Evolutionary conservation across 257 asterid genomes (phyloP).

Genomic region (Petrea volubilis): DNA sequence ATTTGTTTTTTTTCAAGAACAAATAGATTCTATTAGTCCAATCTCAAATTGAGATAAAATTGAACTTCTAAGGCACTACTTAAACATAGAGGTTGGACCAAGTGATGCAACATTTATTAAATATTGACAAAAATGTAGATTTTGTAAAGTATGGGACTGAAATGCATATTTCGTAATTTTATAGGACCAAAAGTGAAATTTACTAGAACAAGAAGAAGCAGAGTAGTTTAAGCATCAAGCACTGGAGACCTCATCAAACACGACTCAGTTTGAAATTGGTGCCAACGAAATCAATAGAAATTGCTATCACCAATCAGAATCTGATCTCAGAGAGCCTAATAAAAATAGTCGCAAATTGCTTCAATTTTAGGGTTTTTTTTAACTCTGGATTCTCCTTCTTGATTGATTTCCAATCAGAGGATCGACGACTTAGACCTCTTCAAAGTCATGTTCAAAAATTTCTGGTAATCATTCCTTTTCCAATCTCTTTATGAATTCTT

Average conservation of each 20-base stretch:
- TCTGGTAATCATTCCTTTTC: conserved; percentile 36
- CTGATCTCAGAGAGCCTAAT: not conserved
- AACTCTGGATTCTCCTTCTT: conserved; percentile 11
- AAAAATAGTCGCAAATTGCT: not conserved
- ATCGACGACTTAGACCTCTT: conserved; percentile 34
- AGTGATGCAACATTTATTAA: not conserved
- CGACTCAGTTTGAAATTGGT: conserved; percentile 29
- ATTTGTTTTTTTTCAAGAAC: too few relatives aligned
- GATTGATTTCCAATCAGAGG: conserved; percentile 24
- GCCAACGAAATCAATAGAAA: not conserved
- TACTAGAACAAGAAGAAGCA: not conserved
- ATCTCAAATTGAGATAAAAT: too few relatives aligned
- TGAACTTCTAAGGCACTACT: too few relatives aligned
- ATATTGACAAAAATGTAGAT: not conserved
- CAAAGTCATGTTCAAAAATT: conserved; percentile 51
- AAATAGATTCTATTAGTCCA: too few relatives aligned
- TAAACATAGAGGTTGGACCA: not conserved
- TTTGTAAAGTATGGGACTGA: not conserved
- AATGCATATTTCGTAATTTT: not conserved
- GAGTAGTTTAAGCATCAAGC: not conserved
- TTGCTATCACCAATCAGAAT: conserved; percentile 12
- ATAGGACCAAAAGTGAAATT: conserved; percentile 9
- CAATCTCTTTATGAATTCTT: not conserved
- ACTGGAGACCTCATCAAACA: conserved; percentile 18
- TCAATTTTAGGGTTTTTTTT: conserved; percentile 22